Base-by-base conservation (phyloP, 2,329 filamentous ascomycete species). In the Chrysoporthe puriensis region DNA sequence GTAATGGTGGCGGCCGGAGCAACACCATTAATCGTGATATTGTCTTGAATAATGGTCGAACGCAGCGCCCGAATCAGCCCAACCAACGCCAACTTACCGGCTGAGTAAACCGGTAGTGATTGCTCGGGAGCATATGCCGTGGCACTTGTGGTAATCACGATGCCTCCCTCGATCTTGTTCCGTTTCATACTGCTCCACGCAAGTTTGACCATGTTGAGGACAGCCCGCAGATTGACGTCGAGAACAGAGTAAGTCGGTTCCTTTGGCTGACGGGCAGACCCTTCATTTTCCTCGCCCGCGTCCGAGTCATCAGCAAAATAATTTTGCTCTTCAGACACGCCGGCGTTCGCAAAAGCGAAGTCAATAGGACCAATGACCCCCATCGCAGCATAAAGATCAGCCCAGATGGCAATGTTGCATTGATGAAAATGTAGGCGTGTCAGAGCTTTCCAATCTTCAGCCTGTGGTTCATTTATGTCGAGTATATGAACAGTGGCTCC, bases 21-120 rank as follows among this genome's bases (percentile, higher is more conserved):
- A 16, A 81, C 78, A 3, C 68, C 73, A 58, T 80, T 80, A 73
- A 81, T 80, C 26, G 79, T 78, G 64, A 77, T 76, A 50, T 73
- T 68, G 44, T 76, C 66, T 4, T 62, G 48, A 13, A 61, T 52
- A 4, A 77, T 48, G 0, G 72, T 66, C 0, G 77, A 73, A 3
- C 78, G 73, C 40, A 80, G 71, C 2, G 77, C 70, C 7, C 79
- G 74, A 6, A 80, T 70, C 1, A 78, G 70, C n/a, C 74, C 74
- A 7, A 77, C 70, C 3, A 79, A 70, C 73, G 67, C 71, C 16
- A 64, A 34, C 34, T 73, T 72, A 11, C 64, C 60, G 0, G 71
- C 74, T 26, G 69, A 69, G 64, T 78, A 81, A 1, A 80, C 73
- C 0, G 79, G 78, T 6, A 80, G 64, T 7, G 63, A 72, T 14